Base-by-base conservation (phyloP, 2,329 filamentous ascomycete genomes). In the Botrytis byssoidea region DNA sequence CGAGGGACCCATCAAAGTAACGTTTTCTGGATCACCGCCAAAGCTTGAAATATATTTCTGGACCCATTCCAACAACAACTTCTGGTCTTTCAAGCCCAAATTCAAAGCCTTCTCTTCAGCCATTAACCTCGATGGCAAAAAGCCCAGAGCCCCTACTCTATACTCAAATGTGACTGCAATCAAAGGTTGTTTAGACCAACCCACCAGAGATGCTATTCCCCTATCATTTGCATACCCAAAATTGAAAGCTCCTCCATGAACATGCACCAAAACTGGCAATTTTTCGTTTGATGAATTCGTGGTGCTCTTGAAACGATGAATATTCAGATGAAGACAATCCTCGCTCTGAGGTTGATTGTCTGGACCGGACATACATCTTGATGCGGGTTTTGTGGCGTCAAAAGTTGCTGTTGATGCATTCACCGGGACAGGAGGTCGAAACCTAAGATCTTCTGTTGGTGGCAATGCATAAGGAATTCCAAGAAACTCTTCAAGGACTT, bases 141-240 rank as follows among this genome's bases (percentile, higher is more conserved):
- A 94, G 0, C 93, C 93, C 79, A 93, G 83, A 8, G 88, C 87
- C 3, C 89, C 89, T 67, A 93, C 85, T 16, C 91, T 81, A 75
- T 92, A 89, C 81, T 88, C 88, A 79, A 91, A 87, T 79, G 85
- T 87, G 69, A 91, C 85, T 48, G 84, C 88, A 60, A 92, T 83
- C 70, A 92, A 82, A 16, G 86, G 86, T 64, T 78, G 76, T n/a
- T 64, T 64, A 4, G 85, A 82, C 83, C 87, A 91, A 8, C 86
- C 85, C 22, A 91, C 86, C 82, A 92, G 88, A 51, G 87, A 87
- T 0, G 85, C 86, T 75, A 91, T 88, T 37, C 69, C 48, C 46
- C 75, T 74, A 10, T 60, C 65, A 44, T 74, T 65, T 5, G 87
- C 85, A 77, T 81, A 77, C 55, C 88, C 85, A 78, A 85, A 84